Conservation (phyloP, 108 stramenopile species). For the Skeletonema grethae region DNA sequence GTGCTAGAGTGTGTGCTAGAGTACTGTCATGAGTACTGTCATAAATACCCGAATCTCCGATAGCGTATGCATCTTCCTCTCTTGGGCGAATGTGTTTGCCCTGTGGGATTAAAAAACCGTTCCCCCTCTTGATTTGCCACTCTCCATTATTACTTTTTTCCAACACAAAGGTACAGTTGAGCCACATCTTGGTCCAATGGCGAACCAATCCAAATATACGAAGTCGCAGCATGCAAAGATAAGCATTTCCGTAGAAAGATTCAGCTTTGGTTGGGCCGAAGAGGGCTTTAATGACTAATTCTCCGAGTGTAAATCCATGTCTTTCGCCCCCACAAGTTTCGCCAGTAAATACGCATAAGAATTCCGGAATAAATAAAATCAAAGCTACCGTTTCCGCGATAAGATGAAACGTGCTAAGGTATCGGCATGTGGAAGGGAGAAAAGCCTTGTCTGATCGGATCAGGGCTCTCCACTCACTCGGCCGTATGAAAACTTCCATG, state of each 20-base stretch:
- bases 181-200: constrained; percentile 84
- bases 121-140: constrained; percentile 40
- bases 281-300: constrained; percentile 33
- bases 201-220: constrained; percentile 82
- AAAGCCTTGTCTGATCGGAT: constrained; percentile 73
- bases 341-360: constrained; percentile 52
- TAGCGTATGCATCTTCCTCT: constrained; percentile 14
- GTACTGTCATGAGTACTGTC: too few relatives aligned
- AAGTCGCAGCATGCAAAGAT: constrained; percentile 51
- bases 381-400: constrained; percentile 71
- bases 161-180: constrained; percentile 57
- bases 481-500: constrained; percentile 75
- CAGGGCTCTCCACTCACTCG: constrained; percentile 57
- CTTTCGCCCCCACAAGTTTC: constrained; percentile 33
- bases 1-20: too few relatives aligned
- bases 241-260: constrained; percentile 48
- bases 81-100: constrained; percentile 25
- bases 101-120: constrained; percentile 33
- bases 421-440: constrained; percentile 66
- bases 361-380: constrained; percentile 66
- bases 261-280: constrained; percentile 46
- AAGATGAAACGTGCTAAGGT: constrained; percentile 72
- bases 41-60: constrained; percentile 18
- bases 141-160: constrained; percentile 37
- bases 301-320: constrained; percentile 15